Evolutionary conservation across 148 eudicot genomes (phyloP).

Genomic region (Cornus kousa): DNA sequence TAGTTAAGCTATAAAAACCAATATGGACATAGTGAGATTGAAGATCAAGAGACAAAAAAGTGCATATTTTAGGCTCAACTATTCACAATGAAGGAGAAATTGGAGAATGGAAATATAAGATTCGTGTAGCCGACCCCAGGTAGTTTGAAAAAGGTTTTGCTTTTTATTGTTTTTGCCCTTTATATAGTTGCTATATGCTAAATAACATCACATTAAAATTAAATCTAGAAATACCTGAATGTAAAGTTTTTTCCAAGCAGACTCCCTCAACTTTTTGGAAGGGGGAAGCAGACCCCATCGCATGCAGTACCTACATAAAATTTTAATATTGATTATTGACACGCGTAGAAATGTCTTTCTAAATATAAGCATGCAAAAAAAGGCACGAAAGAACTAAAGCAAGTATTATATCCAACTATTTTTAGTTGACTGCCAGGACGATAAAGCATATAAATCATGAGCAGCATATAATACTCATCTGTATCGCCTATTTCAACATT

Average conservation of each 20-base stretch:
- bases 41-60: no score
- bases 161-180: not conserved
- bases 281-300: constrained; percentile 84
- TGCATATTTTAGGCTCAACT: no score
- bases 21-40: no score
- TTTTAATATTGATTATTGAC: not conserved
- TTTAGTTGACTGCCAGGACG: not conserved
- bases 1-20: no score
- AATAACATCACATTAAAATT: not conserved
- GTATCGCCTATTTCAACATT: constrained; percentile 1
- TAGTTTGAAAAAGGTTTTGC: no score
- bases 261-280: constrained; percentile 61
- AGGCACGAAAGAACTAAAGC: not conserved
- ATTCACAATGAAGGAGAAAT: no score
- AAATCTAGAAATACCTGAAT: constrained; percentile 50
- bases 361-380: not conserved
- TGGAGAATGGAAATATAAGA: no score
- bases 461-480: not conserved
- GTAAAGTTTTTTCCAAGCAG: constrained; percentile 93
- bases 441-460: not conserved
- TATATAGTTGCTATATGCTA: not conserved
- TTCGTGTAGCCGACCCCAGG: no score
- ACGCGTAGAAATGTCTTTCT: not conserved
- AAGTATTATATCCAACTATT: not conserved
- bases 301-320: constrained; percentile 61